Base-by-base conservation (phyloP, 1,284 basidiomycete genomes). In the Naganishia sp. region DNA sequence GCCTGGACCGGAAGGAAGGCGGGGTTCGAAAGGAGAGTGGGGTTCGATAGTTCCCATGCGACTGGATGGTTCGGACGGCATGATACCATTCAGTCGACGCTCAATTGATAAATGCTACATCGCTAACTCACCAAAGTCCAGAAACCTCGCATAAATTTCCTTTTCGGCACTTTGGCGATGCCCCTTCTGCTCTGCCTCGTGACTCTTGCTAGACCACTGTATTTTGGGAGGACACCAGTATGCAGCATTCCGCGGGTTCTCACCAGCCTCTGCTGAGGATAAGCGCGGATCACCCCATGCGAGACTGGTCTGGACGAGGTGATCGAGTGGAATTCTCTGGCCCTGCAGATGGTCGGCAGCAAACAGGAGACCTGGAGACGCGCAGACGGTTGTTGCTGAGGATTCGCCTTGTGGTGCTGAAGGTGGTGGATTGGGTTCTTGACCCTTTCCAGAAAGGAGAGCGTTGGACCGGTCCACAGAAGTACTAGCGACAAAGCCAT, bases 111-210 rank as follows among this genome's bases (percentile, higher is more conserved):
- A 49, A 17, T 18, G 46, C n/a, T 17, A 21, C n/a, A 21, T 4
- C 7, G 23, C 25, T 21, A 23, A 42, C 47, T 39, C 15, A 61
- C 58, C 58, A 23, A 61, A 61, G 21, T 15, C 46, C 47, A 61
- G 47, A 41, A 61, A 61, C 39, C 58, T 61, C 35, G 11, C 21
- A n/a, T 61, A 61, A 4, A 61, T 17, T 32, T 61, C 58, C 47
- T 61, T 15, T 41, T 61, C 58, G 13, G 50, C 35, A 21, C 25
- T 61, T 17, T 51, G 42, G 2, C 47, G 21, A 10, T 35, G 35
- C 23, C 50, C 18, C 47, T 28, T 51, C 47, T 61, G 58, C 39
- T 28, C 39, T 21, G 28, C 13, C 7, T n/a, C 35, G 31, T 61
- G 58, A 13, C 15, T 17, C 10, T 18, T 47, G 31, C 47, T 61